These are phyloP conservation scores for Plectranthus barbatus DNA, from an alignment of 257 asterid species.

Conservation along the genomic window DNA sequence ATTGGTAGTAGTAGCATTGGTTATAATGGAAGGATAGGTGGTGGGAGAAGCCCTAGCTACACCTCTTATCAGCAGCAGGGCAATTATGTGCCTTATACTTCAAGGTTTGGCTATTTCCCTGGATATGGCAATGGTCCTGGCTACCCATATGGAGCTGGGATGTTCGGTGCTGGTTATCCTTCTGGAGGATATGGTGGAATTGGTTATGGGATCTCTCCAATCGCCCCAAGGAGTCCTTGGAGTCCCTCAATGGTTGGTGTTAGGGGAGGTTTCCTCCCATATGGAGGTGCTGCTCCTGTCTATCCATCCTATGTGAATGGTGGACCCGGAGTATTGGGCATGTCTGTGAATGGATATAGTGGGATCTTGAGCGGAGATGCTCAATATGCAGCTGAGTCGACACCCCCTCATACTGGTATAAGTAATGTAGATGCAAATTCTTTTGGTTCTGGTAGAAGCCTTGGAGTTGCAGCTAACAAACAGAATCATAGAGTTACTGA, in stretches of 20 bases:
- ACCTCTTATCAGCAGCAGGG: conserved; percentile 39
- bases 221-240: conserved; percentile 51
- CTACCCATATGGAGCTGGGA: conserved; percentile 53
- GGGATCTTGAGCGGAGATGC: conserved; percentile 34
- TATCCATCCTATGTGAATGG: conserved; percentile 56
- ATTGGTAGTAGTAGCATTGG: conserved; percentile 27
- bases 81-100: conserved; percentile 26
- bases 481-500: conserved; percentile 27
- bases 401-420: conserved; percentile 19
- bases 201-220: conserved; percentile 47
- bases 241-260: conserved; percentile 35
- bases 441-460: conserved; percentile 29
- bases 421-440: conserved; percentile 30
- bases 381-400: conserved; percentile 31
- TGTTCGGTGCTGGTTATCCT: conserved; percentile 40
- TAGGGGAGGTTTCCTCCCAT: conserved; percentile 42
- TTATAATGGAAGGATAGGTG: conserved; percentile 34
- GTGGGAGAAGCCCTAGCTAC: conserved; percentile 37
- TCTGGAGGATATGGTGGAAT: conserved; percentile 53
- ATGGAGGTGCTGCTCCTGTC: conserved; percentile 30
- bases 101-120: conserved; percentile 48
- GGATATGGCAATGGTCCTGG: conserved; percentile 53
- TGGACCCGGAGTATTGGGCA: conserved; percentile 31
- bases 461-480: conserved; percentile 33
- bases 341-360: conserved; percentile 33